These are phyloP conservation scores for Dinochytrium kinnereticum DNA, from an alignment of 371 early-diverging fungal genomes.

Conservation along the genomic window DNA sequence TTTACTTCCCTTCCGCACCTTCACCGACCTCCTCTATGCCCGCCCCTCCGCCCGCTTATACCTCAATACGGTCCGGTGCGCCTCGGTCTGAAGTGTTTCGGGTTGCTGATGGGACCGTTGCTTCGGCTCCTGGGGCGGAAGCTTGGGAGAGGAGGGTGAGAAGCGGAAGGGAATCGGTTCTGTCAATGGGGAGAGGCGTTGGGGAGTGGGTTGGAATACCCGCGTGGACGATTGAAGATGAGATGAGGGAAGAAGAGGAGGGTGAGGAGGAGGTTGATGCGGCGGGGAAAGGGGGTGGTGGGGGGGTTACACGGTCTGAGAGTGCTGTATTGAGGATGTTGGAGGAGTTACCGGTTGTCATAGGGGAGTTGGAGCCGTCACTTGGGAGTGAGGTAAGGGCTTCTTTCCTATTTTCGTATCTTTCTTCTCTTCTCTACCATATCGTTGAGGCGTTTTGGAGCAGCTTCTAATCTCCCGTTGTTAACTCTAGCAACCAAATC, in stretches of 20 bases:
- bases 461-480: not conserved
- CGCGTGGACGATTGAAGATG: slow-evolving; percentile 11
- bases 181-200: not conserved
- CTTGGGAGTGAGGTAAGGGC: not conserved
- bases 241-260: not conserved
- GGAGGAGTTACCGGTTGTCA: not conserved
- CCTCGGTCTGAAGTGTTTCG: not conserved
- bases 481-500: not conserved
- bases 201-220: slow-evolving; percentile 9
- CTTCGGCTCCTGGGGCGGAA: not conserved
- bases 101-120: not conserved
- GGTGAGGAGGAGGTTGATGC: not conserved
- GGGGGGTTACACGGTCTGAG: not conserved
- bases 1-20: not conserved
- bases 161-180: not conserved
- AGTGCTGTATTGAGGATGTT: not conserved
- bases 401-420: not conserved
- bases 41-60: slow-evolving; percentile 5
- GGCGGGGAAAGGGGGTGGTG: slow-evolving; percentile 1
- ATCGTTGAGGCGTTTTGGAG: too few species aligned
- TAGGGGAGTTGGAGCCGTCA: not conserved
- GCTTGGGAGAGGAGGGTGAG: not conserved
- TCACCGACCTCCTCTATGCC: not conserved
- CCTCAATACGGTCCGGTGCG: slow-evolving; percentile 6
- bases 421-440: too few species aligned